Evolutionary conservation across 1,139 yeast species (phyloP), one percentile per base, ranked within the genome.

Genomic region (Magnusiomyces fungicola): DNA sequence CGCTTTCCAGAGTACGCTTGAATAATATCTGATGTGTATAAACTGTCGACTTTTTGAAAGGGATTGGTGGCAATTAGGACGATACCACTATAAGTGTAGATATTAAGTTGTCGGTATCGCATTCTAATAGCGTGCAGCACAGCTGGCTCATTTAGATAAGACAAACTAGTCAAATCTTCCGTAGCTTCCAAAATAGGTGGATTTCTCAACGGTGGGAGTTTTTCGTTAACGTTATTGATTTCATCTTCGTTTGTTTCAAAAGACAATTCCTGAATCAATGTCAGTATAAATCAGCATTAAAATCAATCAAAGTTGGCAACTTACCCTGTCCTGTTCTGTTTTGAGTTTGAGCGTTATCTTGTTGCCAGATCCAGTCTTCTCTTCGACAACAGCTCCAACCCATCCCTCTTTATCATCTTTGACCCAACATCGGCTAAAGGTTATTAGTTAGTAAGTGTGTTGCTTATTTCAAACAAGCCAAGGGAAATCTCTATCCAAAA

Each of bases 61-160:
- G 98, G 98, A 66, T 92, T 92, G 7, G 96, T 84, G 33, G 98
- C 98, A 63, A 92, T 90, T 63, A 92, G 79, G 53, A 92, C 98
- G 55, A 94, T 92, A 66, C 98, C 98, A 1, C 96, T 87, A 66
- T 92, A 92, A 3, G 98, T 94, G 67, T 92, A 92, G 56, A 92
- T 92, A 64, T 83, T 87, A 60, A 89, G 77, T 63, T 88, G 95
- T 29, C 89, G 76, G 64, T 92, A 92, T 61, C 98, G 80, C 59
- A 87, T 79, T 61, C 81, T 84, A 66, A 92, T 90, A 16, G 98
- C 97, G 62, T 90, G 96, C 58, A 94, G 75, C 44, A 94, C 97
- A n/a, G 69, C 64, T 0, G 99, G 98, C 66, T 94, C 98, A 66
- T 94, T 92, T 61, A 92, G 73, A 64, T 92, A 90, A 0, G 97